Evolutionary conservation across 768 basidiomycete genomes (phyloP).

Genomic region (Podaxis sp.): DNA sequence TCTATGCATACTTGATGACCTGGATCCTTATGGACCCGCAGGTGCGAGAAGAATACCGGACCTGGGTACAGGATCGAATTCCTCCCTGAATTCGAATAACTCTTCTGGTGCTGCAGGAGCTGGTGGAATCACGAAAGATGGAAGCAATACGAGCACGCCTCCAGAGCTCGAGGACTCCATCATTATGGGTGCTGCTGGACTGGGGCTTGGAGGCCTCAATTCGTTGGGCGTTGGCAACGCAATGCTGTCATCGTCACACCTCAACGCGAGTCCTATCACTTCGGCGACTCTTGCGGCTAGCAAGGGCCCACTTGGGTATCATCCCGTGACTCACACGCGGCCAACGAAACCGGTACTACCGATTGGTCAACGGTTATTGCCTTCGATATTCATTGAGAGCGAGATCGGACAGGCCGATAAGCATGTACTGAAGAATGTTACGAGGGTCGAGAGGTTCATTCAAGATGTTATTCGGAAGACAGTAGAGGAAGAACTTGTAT

Average conservation of each 20-base stretch:
- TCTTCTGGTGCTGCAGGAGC: slow-evolving; percentile 18
- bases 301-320: not conserved
- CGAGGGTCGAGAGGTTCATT: slow-evolving; percentile 92
- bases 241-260: not conserved
- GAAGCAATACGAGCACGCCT: slow-evolving; percentile 35
- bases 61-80: not conserved
- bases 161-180: slow-evolving; percentile 58
- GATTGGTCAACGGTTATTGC: slow-evolving; percentile 80
- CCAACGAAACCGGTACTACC: slow-evolving; percentile 64
- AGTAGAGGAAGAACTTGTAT: slow-evolving; percentile 93
- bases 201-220: not conserved
- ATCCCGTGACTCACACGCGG: slow-evolving; percentile 21
- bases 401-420: slow-evolving; percentile 97
- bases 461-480: slow-evolving; percentile 95
- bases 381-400: slow-evolving; percentile 89
- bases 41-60: slow-evolving; percentile 37
- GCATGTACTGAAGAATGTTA: slow-evolving; percentile 94
- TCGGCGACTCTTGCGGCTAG: slow-evolving; percentile 26
- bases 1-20: slow-evolving; percentile 84
- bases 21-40: slow-evolving; percentile 84
- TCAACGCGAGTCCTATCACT: not conserved
- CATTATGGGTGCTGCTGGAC: slow-evolving; percentile 8
- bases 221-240: slow-evolving; percentile 1
- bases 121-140: not conserved
- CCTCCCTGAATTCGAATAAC: slow-evolving; percentile 1